A percentile compares a stretch with the other conserved stretches of the same genome.
These are phyloP conservation scores for Lentinula aciculospora DNA, from an alignment of 768 basidiomycete species.

Conservation along the genomic window DNA sequence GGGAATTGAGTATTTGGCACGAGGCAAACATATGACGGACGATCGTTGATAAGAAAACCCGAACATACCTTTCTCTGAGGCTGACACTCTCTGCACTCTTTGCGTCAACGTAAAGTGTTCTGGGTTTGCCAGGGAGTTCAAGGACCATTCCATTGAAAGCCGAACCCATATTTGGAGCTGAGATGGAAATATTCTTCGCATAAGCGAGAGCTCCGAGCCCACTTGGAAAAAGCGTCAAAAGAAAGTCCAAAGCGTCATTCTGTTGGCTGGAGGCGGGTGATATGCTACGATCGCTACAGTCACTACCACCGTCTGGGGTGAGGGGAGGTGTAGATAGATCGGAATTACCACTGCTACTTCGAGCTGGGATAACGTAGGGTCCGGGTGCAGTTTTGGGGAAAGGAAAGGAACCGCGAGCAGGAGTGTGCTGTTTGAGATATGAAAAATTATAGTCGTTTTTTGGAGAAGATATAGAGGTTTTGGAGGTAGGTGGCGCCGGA, in stretches of 20 bases:
- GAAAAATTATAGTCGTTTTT: constrained; percentile 15
- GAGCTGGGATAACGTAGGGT: constrained; percentile 38
- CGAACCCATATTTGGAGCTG: constrained; percentile 59
- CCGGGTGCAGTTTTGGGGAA: constrained; percentile 19
- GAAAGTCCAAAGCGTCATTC: constrained; percentile 67
- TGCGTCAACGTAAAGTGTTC: constrained; percentile 81
- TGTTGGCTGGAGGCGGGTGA: constrained; percentile 33
- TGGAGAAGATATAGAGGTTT: constrained; percentile 30
- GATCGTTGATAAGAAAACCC: neutral
- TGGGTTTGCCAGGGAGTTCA: constrained; percentile 61
- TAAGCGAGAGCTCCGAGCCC: constrained; percentile 64
- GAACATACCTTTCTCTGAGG: constrained; percentile 71
- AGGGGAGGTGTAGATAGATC: constrained; percentile 68
- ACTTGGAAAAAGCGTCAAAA: constrained; percentile 75
- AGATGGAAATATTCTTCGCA: constrained; percentile 70
- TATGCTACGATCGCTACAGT: constrained; percentile 27
- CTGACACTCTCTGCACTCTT: constrained; percentile 77
- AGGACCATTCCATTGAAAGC: constrained; percentile 78
- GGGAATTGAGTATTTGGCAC: constrained; percentile 9
- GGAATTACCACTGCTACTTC: constrained; percentile 24
- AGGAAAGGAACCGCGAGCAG: constrained; percentile 13
- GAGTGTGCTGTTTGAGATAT: constrained; percentile 9
- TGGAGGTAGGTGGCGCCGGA: constrained; percentile 60
- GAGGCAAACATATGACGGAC: constrained; percentile 1
- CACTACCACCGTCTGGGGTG: constrained; percentile 64